phyloP scores from a whole-genome alignment of 2,329 filamentous ascomycete species.

The Paraphaeosphaeria sporulosa region DNA sequence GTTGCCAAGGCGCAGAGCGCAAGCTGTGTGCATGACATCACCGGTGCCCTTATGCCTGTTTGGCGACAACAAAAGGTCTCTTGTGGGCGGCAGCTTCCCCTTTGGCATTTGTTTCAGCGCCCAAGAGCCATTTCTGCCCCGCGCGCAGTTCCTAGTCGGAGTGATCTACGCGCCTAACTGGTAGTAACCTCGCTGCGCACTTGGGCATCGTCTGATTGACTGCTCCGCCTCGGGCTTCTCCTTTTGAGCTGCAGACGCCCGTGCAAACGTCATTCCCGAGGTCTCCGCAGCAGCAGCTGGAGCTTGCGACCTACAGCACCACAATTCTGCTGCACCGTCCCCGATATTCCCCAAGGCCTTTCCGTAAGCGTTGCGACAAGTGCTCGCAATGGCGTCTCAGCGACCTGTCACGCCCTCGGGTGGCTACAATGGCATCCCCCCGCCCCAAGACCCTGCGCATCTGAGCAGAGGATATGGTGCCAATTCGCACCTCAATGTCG shows the following conservation, averaged over 20 bases:
- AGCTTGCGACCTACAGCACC: neutral
- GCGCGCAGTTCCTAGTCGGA: neutral
- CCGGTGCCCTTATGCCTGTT: neutral
- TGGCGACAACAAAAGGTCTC: slow-evolving; percentile 6
- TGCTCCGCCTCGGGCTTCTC: slow-evolving; percentile 7
- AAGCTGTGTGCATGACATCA: slow-evolving; percentile 7
- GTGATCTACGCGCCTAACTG: slow-evolving; percentile 4
- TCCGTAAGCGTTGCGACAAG: neutral
- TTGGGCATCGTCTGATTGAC: slow-evolving; percentile 1
- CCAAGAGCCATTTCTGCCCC: neutral
- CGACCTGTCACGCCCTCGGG: slow-evolving; percentile 37
- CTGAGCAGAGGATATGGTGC: slow-evolving; percentile 45
- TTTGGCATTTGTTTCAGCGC: slow-evolving; percentile 10
- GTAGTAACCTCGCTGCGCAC: slow-evolving; percentile 5
- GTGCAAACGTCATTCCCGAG: slow-evolving; percentile 12
- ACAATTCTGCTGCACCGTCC: neutral
- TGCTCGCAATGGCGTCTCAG: slow-evolving; percentile 33
- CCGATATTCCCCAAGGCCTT: neutral
- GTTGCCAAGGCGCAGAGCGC: slow-evolving; percentile 3
- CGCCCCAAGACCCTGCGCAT: slow-evolving; percentile 46
- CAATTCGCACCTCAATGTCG: slow-evolving; percentile 34
- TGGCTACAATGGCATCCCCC: slow-evolving; percentile 49
- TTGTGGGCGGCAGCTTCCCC: neutral
- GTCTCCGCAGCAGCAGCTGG: neutral
- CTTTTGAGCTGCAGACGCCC: slow-evolving; percentile 5